Percentiles rank a stretch among this genome's conserved stretches.
Conservation (phyloP, 768 basidiomycete species). For the Russula ochroleuca region DNA sequence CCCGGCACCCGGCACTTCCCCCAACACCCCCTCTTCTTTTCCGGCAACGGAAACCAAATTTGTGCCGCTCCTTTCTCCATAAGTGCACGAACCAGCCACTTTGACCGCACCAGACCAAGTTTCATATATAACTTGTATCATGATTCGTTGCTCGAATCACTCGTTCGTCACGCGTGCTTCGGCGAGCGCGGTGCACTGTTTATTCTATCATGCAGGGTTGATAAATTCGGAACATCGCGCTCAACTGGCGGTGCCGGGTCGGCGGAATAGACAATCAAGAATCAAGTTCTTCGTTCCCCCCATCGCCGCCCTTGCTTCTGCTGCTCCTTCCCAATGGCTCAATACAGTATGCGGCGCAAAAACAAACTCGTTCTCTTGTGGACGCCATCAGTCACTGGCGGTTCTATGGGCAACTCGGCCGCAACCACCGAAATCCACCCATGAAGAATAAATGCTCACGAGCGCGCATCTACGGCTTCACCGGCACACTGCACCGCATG, state of each 20-base stretch:
- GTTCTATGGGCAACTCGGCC: not conserved
- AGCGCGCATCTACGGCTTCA: not conserved
- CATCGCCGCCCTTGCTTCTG: not conserved
- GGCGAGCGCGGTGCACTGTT: too few relatives aligned
- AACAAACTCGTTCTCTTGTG: not conserved
- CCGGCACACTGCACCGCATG: not conserved
- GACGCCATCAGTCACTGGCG: not conserved
- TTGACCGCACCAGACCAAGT: not conserved
- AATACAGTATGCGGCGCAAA: not conserved
- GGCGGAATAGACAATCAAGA: not conserved
- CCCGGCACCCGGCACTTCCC: not conserved
- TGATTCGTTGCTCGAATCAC: not conserved
- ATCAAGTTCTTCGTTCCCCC: not conserved
- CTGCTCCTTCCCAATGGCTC: not conserved
- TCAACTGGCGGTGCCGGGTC: too few relatives aligned
- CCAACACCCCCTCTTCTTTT: not conserved
- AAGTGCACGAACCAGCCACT: not conserved
- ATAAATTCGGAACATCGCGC: not conserved
- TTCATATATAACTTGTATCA: not conserved
- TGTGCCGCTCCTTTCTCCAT: slow-evolving; percentile 3
- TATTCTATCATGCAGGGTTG: not conserved
- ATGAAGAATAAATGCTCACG: not conserved
- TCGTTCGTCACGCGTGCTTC: too few relatives aligned
- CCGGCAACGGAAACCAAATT: not conserved
- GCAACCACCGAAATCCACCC: too few relatives aligned